Conservation (phyloP, 805 yeast genomes). For the Candida multigemmis region DNA sequence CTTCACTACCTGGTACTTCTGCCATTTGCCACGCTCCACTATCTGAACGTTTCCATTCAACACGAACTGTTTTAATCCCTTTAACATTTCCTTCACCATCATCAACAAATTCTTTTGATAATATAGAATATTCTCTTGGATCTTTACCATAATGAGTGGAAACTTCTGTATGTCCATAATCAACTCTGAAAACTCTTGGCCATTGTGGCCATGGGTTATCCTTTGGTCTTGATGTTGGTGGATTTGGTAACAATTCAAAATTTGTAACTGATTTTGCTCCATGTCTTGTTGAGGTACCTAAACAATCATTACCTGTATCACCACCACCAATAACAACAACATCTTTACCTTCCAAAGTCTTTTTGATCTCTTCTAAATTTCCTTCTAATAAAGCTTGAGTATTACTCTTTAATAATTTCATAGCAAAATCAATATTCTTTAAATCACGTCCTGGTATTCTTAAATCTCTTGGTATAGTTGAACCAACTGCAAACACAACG, state of each 20-base stretch:
- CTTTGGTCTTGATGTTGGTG: conserved; percentile 75
- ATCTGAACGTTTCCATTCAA: conserved; percentile 95
- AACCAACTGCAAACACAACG: conserved; percentile 85
- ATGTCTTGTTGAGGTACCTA: conserved; percentile 95
- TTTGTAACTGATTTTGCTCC: conserved; percentile 92
- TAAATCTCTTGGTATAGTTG: conserved; percentile 93
- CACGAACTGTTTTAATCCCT: conserved; percentile 93
- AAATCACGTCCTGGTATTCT: conserved; percentile 89
- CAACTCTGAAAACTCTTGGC: conserved; percentile 97
- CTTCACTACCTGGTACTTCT: conserved; percentile 92
- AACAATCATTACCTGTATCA: conserved; percentile 98
- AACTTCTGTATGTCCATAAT: conserved; percentile 96
- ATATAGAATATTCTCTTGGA: conserved; percentile 93
- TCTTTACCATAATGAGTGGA: conserved; percentile 92
- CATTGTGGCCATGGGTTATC: conserved; percentile 99
- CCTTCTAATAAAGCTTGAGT: conserved; percentile 83
- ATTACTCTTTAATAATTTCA: conserved; percentile 79
- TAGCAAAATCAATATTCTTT: conserved; percentile 87
- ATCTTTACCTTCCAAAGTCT: conserved; percentile 69
- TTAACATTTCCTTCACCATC: conserved; percentile 92
- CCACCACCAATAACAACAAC: conserved; percentile 99
- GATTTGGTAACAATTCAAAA: conserved; percentile 91
- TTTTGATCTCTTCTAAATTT: conserved; percentile 67
- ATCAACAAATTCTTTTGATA: conserved; percentile 92
- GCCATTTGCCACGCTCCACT: conserved; percentile 99